A percentile compares a stretch with the other conserved stretches of the same genome.
phyloP scores from a whole-genome alignment of 2,329 filamentous ascomycete genomes.

The Neofusicoccum kwambonambiense region DNA sequence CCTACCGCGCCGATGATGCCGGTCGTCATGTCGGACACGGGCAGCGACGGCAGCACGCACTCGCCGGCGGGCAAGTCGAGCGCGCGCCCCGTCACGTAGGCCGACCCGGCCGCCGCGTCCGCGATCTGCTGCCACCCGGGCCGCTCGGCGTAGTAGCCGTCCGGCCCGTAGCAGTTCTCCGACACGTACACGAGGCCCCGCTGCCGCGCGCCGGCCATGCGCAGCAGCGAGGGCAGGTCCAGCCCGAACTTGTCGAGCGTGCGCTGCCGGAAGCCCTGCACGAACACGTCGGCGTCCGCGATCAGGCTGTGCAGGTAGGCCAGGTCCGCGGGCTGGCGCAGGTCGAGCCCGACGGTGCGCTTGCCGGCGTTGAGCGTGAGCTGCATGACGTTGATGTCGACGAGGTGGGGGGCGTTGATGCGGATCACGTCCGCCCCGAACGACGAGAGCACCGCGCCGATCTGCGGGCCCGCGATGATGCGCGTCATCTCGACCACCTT shows the following conservation, averaged over 20 bases:
- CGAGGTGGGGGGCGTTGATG: constrained; percentile 43
- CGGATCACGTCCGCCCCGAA: constrained; percentile 50
- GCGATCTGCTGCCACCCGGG: constrained; percentile 51
- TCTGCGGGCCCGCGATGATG: constrained; percentile 46
- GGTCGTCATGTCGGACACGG: constrained; percentile 32
- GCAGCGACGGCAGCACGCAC: constrained; percentile 28
- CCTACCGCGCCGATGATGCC: constrained; percentile 27
- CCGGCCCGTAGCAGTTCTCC: constrained; percentile 53
- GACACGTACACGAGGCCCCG: constrained; percentile 49
- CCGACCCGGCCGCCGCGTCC: constrained; percentile 34
- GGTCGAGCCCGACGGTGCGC: constrained; percentile 48
- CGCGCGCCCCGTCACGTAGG: constrained; percentile 32
- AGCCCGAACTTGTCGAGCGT: constrained; percentile 45
- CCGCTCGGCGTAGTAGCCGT: constrained; percentile 46
- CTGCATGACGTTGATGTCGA: constrained; percentile 39
- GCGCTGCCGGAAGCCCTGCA: constrained; percentile 53
- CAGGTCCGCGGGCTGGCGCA: constrained; percentile 44
- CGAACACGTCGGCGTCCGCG: constrained; percentile 52
- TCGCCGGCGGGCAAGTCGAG: constrained; percentile 29
- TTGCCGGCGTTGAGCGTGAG: constrained; percentile 50
- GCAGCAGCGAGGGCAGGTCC: constrained; percentile 42
- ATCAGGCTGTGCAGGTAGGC: constrained; percentile 44
- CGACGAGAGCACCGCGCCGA: constrained; percentile 43
- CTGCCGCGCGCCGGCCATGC: constrained; percentile 40
- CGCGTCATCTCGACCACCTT: constrained; percentile 43